Evolutionary conservation across 2,329 filamentous ascomycete genomes (phyloP), one percentile per base, ranked within the genome.

Genomic region (Raffaelea ambrosiae): DNA sequence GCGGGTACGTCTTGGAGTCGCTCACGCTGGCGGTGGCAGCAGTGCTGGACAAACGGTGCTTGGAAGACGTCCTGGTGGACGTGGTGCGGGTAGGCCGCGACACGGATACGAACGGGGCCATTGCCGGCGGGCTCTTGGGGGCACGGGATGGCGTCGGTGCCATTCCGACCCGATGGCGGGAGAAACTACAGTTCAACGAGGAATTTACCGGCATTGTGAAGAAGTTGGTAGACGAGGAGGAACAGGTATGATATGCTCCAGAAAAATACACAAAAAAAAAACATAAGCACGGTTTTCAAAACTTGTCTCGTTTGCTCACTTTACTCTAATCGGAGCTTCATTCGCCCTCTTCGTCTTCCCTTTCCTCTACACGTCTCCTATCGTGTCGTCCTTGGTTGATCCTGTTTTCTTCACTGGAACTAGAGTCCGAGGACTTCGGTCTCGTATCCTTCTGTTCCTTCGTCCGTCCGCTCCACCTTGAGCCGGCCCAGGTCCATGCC

Each of bases 31-130:
- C 65, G 0, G 55, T 73, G 1, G 67, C 69, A 0, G 70, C 71
- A 0, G 35, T 72, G n/a, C 48, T 71, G 2, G 70, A 73, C 46
- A 22, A 20, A 2, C 56, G 69, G 33, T 48, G 54, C 9, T 51
- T 72, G 4, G 69, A 69, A 42, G 67, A 72, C n/a, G 54, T 72
- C 10, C 48, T 74, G 4, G 62, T 73, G 0, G 69, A 73, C 53
- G 64, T 73, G 19, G 66, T 73, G 8, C 55, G 67, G 4, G 58
- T 73, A 29, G 70, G 71, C 2, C 56, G 54, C 16, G 70, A 74
- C 48, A 68, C 69, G 1, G 71, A 74, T 50, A 72, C 70, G 0
- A 73, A 73, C 47, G 69, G 54, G 0, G 70, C 70, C 0, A 64
- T 73, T 39, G 68, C 70, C 0, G 70, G 71, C 1, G 70, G 70